Evolutionary conservation across 768 basidiomycete species (phyloP).

Genomic region (Gymnopilus dilepis): DNA sequence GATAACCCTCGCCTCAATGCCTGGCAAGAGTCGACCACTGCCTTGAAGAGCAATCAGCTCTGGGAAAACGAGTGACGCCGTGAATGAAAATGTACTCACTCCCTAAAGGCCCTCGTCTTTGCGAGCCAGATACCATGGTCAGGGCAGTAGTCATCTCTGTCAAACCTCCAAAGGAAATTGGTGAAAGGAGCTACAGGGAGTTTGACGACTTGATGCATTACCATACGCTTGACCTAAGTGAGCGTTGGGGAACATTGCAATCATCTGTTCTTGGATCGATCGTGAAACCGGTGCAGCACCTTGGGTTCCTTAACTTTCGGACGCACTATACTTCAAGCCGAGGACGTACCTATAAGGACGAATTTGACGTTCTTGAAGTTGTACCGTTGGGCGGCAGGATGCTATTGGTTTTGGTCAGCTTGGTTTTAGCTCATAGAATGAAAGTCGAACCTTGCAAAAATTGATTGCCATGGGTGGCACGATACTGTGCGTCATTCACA

Average conservation of each 20-base stretch:
- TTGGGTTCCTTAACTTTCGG: constrained; percentile 30
- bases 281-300: constrained; percentile 66
- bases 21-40: constrained; percentile 49
- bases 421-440: neutral
- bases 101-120: constrained; percentile 45
- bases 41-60: constrained; percentile 25
- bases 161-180: constrained; percentile 22
- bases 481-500: constrained; percentile 31
- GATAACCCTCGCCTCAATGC: constrained; percentile 48
- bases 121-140: constrained; percentile 47
- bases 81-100: constrained; percentile 31
- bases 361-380: constrained; percentile 45
- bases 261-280: constrained; percentile 53
- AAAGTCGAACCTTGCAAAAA: constrained; percentile 52
- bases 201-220: constrained; percentile 21
- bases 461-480: constrained; percentile 56
- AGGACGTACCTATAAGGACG: constrained; percentile 46
- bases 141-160: constrained; percentile 51
- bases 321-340: constrained; percentile 7
- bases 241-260: constrained; percentile 50
- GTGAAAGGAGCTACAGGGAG: constrained; percentile 1
- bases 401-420: constrained; percentile 31
- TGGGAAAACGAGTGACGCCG: neutral
- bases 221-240: constrained; percentile 70
- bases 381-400: constrained; percentile 48